Evolutionary conservation across 805 yeast genomes (phyloP), one percentile per base, ranked within the genome.

Genomic region (Ogataea parapolymorpha): DNA sequence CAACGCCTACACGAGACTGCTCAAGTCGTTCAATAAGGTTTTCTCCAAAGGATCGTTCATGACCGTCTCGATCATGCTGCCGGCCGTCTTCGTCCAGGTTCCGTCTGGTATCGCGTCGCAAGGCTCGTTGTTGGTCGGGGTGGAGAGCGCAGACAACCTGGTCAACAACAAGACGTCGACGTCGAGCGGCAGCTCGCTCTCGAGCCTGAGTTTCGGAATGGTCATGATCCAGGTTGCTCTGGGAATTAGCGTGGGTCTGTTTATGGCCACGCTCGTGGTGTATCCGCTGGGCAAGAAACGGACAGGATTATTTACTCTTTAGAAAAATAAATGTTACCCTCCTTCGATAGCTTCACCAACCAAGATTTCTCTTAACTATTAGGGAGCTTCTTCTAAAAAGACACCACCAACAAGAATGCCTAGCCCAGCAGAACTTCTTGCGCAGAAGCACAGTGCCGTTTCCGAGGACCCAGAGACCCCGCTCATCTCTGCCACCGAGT

Each of bases 51-150:
- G 62, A 2, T 47, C 64, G 6, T 56, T 58, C 22, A 77, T 91
- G 67, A 96, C 98, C 0, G 95, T 90, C 18, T 83, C 95, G 17
- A 93, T 96, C 6, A 91, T 91, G 96, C 65, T 91, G 41, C 98
- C 98, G 0, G 98, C 91, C 0, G 87, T 91, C 33, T 90, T 91
- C 57, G 95, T 88, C 3, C 95, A 85, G 61, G 97, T 91, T 32
- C 98, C 98, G 3, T 82, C 91, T 1, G 97, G 97, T 61, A 80
- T 91, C 45, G 96, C 97, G 2, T 80, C 95, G 0, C 91, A 89
- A 54, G 85, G 95, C 26, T 77, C 95, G 3, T 71, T 91, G 37
- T 71, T 90, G 9, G 76, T 95, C 0, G 98, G 98, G 42, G 72
- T 91, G 12, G 66, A 70, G 24, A 74, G 78, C 30, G 97, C 97